A percentile compares a stretch with the other conserved stretches of the same genome.
phyloP scores from a whole-genome alignment of 306 rosid species.

The Purshia tridentata region DNA sequence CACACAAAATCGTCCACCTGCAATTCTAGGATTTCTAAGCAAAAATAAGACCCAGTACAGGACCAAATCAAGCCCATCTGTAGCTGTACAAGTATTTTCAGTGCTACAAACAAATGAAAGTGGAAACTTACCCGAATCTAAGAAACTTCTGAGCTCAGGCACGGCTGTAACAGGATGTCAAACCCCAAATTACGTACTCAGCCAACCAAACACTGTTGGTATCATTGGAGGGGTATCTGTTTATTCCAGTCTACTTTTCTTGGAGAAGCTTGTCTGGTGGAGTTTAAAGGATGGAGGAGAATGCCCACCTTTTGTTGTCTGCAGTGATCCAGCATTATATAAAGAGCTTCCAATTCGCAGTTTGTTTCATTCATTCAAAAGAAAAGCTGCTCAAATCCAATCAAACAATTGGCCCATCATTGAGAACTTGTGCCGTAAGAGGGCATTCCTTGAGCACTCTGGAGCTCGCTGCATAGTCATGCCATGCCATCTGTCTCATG shows the following conservation, averaged over 20 bases:
- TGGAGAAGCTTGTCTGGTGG: conserved; percentile 84
- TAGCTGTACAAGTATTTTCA: conserved; percentile 38
- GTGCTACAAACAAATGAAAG: conserved; percentile 39
- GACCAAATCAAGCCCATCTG: conserved; percentile 32
- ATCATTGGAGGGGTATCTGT: conserved; percentile 77
- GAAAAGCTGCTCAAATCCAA: conserved; percentile 26
- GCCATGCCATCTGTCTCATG: conserved; percentile 72
- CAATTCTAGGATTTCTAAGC: conserved; percentile 29
- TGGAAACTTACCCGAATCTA: conserved; percentile 38
- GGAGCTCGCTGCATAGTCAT: conserved; percentile 62
- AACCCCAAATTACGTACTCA: conserved; percentile 31
- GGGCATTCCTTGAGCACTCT: conserved; percentile 49
- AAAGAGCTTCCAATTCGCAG: conserved; percentile 37
- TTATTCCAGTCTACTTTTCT: conserved; percentile 67
- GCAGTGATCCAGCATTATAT: conserved; percentile 59
- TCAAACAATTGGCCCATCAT: conserved; percentile 30
- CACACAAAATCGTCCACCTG: conserved; percentile 31
- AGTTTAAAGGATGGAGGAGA: conserved; percentile 53
- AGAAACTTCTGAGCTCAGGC: conserved; percentile 26
- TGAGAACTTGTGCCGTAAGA: conserved; percentile 47
- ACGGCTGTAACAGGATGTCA: conserved; percentile 30
- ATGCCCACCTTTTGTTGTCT: conserved; percentile 76
- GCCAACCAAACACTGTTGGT: conserved; percentile 70
- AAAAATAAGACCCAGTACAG: conserved; percentile 28
- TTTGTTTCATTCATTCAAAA: conserved; percentile 31